Evolutionary conservation across 305 asterid species (phyloP), one percentile per base, ranked within the genome.

Genomic region (Fraxinus dipetala): DNA sequence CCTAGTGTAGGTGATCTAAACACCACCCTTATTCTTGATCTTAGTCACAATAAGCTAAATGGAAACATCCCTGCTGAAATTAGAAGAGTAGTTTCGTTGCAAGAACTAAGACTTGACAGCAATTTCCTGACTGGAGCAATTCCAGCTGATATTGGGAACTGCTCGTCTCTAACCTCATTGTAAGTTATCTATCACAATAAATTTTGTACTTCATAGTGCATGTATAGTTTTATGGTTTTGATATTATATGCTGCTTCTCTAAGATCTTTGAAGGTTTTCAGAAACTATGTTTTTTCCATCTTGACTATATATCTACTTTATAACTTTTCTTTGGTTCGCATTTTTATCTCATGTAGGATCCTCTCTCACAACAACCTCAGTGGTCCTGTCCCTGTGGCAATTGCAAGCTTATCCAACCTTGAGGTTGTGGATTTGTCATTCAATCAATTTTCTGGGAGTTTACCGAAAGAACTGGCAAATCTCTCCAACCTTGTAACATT

Each of bases 401-500:
- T 94, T 31, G 76, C 94, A 26, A 92, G 83, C 85, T 85, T 93
- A 67, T 81, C 91, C 75, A 85, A 90, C 83, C 95, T 93, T 26
- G 87, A 90, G 87, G 31, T 83, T 20, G 83, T 91, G 73, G 97
- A 94, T 82, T 85, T 93, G 70, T 93, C 98, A 8, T 89, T 92
- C 92, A 94, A 94, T 89, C 87, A 89, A 45, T 79, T 94, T 14
- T 86, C 93, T 1, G 98, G 95, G 75, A 92, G 83, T 79, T 85
- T 94, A 51, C 98, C 97, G 0, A 94, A 90, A 81, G 93, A 92
- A 75, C 45, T 94, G 76, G 87, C 94, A 16, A 91, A 92, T 78
- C 91, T 93, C 24, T 86, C 93, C 73, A 94, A 78, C 83, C 95
- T 92, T 28, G 36, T 18, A 13, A 82, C 90, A 13, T 92, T 95